Conservation (phyloP, 371 early-diverging fungal species). For the Mortierella sp. region DNA sequence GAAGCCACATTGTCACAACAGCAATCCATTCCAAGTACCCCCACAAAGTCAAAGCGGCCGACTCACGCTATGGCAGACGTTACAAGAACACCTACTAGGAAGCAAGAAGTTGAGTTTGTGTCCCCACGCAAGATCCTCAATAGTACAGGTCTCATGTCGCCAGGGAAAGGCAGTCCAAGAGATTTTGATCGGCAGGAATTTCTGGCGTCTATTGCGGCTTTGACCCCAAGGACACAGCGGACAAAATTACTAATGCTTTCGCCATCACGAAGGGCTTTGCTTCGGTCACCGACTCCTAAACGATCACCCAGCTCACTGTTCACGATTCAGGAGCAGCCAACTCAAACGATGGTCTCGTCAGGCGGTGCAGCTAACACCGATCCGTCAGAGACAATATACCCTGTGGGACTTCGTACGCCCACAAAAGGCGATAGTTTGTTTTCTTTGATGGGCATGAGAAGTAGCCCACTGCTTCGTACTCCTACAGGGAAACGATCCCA, state of each 20-base stretch:
- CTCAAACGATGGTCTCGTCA: too few relatives aligned
- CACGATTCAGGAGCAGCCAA: slow-evolving; percentile 10
- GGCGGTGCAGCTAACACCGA: too few relatives aligned
- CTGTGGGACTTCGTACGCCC: too few relatives aligned
- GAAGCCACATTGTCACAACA: too few relatives aligned
- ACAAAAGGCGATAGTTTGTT: too few relatives aligned
- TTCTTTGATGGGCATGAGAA: too few relatives aligned
- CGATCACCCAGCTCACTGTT: slow-evolving; percentile 23
- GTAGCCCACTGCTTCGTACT: background rate
- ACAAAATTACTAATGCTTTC: slow-evolving; percentile 12
- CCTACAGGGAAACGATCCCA: background rate
- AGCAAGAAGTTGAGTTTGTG: slow-evolving; percentile 38
- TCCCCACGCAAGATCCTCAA: slow-evolving; percentile 31
- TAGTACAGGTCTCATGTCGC: slow-evolving; percentile 39
- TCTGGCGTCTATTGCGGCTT: slow-evolving; percentile 1
- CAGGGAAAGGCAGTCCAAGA: slow-evolving; percentile 8
- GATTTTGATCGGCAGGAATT: slow-evolving; percentile 13
- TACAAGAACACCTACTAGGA: slow-evolving; percentile 27
- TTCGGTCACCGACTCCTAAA: slow-evolving; percentile 1
- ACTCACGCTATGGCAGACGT: background rate
- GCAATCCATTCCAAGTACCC: background rate
- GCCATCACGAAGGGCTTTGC: slow-evolving; percentile 16
- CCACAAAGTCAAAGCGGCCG: background rate
- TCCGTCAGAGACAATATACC: too few relatives aligned
- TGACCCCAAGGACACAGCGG: slow-evolving; percentile 12